Evolutionary conservation across 352 stramenopile species (phyloP).

Genomic region (Phytophthora europaea): DNA sequence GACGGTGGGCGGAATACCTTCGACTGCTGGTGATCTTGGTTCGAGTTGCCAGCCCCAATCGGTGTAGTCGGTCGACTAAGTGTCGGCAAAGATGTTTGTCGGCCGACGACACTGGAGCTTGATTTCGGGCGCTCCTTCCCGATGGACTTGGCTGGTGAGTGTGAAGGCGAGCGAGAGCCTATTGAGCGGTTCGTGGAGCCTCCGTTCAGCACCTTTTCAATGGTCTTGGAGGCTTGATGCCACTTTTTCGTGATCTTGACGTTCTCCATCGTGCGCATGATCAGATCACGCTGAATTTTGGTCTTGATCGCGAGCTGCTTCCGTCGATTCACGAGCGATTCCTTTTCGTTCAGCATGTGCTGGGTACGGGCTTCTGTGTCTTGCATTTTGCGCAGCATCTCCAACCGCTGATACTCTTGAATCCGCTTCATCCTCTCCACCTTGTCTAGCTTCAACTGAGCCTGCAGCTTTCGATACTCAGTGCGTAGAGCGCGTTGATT

Average conservation of each 20-base stretch:
- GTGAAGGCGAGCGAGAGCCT: conserved; percentile 51
- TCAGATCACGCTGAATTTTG: conserved; percentile 92
- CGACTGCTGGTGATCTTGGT: conserved; percentile 40
- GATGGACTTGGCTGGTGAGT: conserved; percentile 45
- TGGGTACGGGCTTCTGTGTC: conserved; percentile 87
- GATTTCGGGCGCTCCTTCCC: conserved; percentile 62
- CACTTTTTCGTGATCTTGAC: conserved; percentile 92
- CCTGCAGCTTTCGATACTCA: conserved; percentile 85
- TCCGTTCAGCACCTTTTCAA: conserved; percentile 75
- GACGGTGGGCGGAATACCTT: conserved; percentile 66
- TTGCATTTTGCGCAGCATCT: conserved; percentile 89
- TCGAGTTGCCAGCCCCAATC: conserved; percentile 6
- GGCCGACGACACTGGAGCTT: conserved; percentile 51
- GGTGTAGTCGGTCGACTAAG: conserved; percentile 36
- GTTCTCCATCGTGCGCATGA: conserved; percentile 91
- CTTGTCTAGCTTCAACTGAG: conserved; percentile 91
- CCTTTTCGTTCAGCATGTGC: conserved; percentile 85
- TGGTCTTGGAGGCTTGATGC: conserved; percentile 81
- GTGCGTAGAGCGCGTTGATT: conserved; percentile 83
- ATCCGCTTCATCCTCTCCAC: conserved; percentile 94
- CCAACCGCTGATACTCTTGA: conserved; percentile 92
- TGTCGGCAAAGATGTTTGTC: conserved; percentile 57
- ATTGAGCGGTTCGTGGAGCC: conserved; percentile 35
- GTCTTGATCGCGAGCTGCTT: conserved; percentile 83
- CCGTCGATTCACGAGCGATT: conserved; percentile 81